A percentile compares a stretch with the other conserved stretches of the same genome.
Conservation (phyloP, 164 flowering plant genomes). For the Kingdonia uniflora region DNA sequence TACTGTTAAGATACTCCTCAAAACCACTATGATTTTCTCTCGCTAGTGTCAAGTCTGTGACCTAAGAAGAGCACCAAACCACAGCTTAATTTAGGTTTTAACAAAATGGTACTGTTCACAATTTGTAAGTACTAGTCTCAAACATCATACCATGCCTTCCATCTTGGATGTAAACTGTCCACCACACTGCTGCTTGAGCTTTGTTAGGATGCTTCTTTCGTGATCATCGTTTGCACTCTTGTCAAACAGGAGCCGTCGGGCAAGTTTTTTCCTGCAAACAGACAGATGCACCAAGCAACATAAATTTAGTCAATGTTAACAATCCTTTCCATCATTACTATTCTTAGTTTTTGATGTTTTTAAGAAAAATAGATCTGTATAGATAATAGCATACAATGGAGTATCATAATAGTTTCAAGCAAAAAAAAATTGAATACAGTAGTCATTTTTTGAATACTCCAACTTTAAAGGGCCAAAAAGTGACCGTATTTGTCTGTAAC, state of each 20-base stretch:
- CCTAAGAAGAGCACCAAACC: conserved; percentile 20
- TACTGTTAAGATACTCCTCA: conserved; percentile 54
- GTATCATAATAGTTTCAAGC: no score
- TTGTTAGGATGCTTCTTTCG: conserved; percentile 76
- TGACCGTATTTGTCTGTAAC: no score
- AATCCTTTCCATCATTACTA: no score
- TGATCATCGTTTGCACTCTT: conserved; percentile 91
- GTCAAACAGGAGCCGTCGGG: conserved; percentile 78
- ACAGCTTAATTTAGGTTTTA: conserved; percentile 11
- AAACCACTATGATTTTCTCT: conserved; percentile 61
- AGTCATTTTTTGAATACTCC: no score
- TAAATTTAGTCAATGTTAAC: conserved; percentile 9
- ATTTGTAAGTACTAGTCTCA: background rate
- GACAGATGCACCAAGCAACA: background rate
- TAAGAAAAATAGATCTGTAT: no score
- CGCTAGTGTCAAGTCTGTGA: conserved; percentile 70
- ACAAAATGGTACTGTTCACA: background rate
- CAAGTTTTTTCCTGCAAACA: conserved; percentile 68
- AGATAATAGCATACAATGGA: no score
- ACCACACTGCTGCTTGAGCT: conserved; percentile 90
- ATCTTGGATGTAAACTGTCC: conserved; percentile 94
- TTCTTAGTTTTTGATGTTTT: no score
- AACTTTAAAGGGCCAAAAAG: no score
- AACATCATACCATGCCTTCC: conserved; percentile 80
- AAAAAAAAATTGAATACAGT: no score